Base-by-base conservation (phyloP, 176 grass and related monocot genomes). In the Cymbopogon citratus region DNA sequence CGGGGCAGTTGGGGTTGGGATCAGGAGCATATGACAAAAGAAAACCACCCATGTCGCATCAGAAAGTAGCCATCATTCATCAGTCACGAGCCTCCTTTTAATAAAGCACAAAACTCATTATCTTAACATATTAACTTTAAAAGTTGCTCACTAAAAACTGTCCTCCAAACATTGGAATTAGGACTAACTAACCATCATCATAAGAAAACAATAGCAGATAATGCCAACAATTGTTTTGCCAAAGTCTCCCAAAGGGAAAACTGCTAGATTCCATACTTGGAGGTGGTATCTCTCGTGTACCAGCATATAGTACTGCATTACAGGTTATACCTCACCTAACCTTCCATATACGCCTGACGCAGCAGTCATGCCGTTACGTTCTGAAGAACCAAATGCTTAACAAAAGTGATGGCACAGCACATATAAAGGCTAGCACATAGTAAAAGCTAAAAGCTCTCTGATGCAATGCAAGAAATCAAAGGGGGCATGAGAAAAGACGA, bases 1-100 rank as follows among this genome's bases (percentile, higher is more conserved):
- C 7, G 5, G 75, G 44, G 84, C 64, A 73, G 84, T 89, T 89
- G 65, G 65, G 80, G 73, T 52, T 86, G 71, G 76, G 80, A 90
- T 79, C 23, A 68, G 85, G 34, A 40, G 84, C 66, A 86, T 73
- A 68, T 79, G 87, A 74, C 74, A 49, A 79, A 73, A 90, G 68
- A n/a, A 79, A 71, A 69, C 68, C n/a, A 6, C 7, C 74, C 61
- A 51, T 21, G 10, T 78, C 28, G 69, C 60, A 69, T 71, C 71
- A 81, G 31, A 81, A 76, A 76, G 63, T 38, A 82, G 79, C 10
- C 39, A 82, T 75, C 48, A 49, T 29, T 62, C 72, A 77, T 65
- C 71, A n/a, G 63, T 49, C 72, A 65, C 68, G 10, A 27, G 52
- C 63, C 54, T 23, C 24, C 28, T 59, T 81, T 78, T 46, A 24